phyloP scores from a whole-genome alignment of 352 stramenopile species.

The Globisporangium perplexum region DNA sequence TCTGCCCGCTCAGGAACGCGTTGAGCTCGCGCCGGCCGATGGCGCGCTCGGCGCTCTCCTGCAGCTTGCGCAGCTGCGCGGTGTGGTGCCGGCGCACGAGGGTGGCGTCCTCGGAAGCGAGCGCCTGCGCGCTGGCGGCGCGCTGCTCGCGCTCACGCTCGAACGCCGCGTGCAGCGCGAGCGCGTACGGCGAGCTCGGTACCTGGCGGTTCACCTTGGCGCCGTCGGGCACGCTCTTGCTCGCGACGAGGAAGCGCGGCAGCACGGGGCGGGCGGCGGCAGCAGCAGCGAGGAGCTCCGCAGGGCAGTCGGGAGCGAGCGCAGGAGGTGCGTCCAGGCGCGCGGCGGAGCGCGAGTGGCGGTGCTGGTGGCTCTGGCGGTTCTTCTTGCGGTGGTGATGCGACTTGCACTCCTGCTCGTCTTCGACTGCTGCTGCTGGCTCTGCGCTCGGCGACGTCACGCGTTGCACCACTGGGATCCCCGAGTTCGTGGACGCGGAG shows the following conservation, averaged over 20 bases:
- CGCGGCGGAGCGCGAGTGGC: slow-evolving; percentile 2
- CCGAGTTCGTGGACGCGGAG: slow-evolving; percentile 3
- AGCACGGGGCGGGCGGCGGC: slow-evolving; percentile 27
- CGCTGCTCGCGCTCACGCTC: slow-evolving; percentile 21
- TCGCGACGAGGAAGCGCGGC: slow-evolving; percentile 45
- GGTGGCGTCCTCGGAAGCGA: slow-evolving; percentile 13
- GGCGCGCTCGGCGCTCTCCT: slow-evolving; percentile 30
- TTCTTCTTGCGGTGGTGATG: not conserved
- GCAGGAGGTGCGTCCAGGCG: not conserved
- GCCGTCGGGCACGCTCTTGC: slow-evolving; percentile 13
- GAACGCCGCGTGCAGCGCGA: slow-evolving; percentile 25
- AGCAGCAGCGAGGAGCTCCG: not conserved
- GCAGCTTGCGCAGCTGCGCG: slow-evolving; percentile 34
- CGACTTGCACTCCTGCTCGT: not conserved
- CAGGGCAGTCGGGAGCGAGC: not conserved
- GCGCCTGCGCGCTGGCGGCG: slow-evolving; percentile 4
- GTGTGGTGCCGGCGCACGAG: slow-evolving; percentile 19
- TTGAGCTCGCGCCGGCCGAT: slow-evolving; percentile 41
- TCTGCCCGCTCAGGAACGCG: slow-evolving; percentile 42
- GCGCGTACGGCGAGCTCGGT: slow-evolving; percentile 15
- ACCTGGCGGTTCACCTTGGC: slow-evolving; percentile 9
- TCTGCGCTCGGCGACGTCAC: not conserved
- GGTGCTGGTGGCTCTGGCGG: not conserved
- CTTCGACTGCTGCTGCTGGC: not conserved
- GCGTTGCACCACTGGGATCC: not conserved